A percentile compares a stretch with the other conserved stretches of the same genome.
phyloP scores from a whole-genome alignment of 2,329 filamentous ascomycete genomes.

The Curvularia hawaiiensis region DNA sequence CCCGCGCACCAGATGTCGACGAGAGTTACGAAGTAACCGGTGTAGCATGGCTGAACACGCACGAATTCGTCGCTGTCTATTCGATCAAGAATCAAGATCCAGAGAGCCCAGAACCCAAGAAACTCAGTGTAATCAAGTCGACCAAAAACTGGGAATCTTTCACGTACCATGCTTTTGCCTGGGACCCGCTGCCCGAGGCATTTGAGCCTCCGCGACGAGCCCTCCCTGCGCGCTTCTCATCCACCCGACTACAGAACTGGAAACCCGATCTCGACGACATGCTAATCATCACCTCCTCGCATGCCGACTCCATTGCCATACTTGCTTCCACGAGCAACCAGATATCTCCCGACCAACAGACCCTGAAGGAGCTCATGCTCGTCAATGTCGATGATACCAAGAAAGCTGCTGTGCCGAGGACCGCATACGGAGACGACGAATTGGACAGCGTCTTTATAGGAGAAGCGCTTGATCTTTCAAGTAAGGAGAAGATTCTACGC shows the following conservation, averaged over 20 bases:
- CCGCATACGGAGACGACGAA: conserved; percentile 48
- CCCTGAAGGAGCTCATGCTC: conserved; percentile 73
- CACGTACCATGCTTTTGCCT: conserved; percentile 73
- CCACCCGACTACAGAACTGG: conserved; percentile 79
- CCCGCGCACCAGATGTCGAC: conserved; percentile 71
- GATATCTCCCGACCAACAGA: conserved; percentile 65
- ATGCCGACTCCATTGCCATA: conserved; percentile 77
- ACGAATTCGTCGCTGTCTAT: conserved; percentile 82
- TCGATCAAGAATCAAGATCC: conserved; percentile 50
- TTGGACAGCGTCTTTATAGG: conserved; percentile 79
- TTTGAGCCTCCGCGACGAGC: conserved; percentile 60
- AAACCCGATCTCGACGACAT: conserved; percentile 80
- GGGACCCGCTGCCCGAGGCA: conserved; percentile 48
- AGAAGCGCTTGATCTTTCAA: conserved; percentile 81
- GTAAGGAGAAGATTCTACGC: conserved; percentile 75
- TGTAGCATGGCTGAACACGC: conserved; percentile 85
- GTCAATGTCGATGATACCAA: conserved; percentile 76
- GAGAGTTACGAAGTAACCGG: conserved; percentile 70
- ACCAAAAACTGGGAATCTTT: conserved; percentile 64
- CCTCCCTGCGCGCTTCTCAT: conserved; percentile 74
- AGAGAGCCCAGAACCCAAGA: conserved; percentile 62
- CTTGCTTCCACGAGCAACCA: conserved; percentile 74
- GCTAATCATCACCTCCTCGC: conserved; percentile 81
- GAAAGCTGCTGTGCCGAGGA: conserved; percentile 66
- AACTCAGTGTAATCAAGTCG: conserved; percentile 76